Base-by-base conservation (phyloP, 208 protist species). In the Trypanosoma mega region DNA sequence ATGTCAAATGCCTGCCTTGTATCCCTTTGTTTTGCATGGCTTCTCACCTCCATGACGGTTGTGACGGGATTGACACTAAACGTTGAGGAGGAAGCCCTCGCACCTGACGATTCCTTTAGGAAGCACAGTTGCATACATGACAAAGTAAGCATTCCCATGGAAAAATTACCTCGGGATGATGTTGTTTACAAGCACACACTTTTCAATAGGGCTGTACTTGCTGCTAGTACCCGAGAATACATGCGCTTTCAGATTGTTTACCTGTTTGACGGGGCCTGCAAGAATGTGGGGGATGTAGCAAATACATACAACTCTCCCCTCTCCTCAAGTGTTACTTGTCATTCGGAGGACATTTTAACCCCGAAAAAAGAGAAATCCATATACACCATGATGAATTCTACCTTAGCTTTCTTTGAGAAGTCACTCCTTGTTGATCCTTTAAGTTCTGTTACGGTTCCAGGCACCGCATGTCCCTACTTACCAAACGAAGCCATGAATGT, bases 291-390 rank as follows among this genome's bases (percentile, higher is more conserved):
- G n/a, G n/a, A n/a, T n/a, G n/a, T n/a, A n/a, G n/a, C n/a, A n/a
- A n/a, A n/a, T n/a, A n/a, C n/a, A 48, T 44, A 82, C 26, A 30
- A 27, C 1, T 60, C 77, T 3, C 1, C 51, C 5, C 52, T 31
- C 26, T 69, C 60, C 46, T 18, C 44, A 8, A 46, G 30, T 20
- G 60, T 61, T 11, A 57, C 16, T 43, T 87, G 80, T 49, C 39
- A 8, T 1, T 50, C 14, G 21, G 53, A 61, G 2, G 80, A 87
- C 56, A 48, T 87, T 3, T 45, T 87, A 4, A 80, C 75, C 2
- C 21, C 52, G 18, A 23, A 26, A 6, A 87, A 82, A 55, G 26
- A 51, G 23, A 33, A 20, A 2, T 26, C 39, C 7, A 14, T 80
- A 11, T 46, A 63, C 0, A 34, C 30, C 3, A 63, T 74, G 4